These are phyloP conservation scores for Nepenthes gracilis DNA, from an alignment of 148 eudicot genomes.

Conservation along the genomic window DNA sequence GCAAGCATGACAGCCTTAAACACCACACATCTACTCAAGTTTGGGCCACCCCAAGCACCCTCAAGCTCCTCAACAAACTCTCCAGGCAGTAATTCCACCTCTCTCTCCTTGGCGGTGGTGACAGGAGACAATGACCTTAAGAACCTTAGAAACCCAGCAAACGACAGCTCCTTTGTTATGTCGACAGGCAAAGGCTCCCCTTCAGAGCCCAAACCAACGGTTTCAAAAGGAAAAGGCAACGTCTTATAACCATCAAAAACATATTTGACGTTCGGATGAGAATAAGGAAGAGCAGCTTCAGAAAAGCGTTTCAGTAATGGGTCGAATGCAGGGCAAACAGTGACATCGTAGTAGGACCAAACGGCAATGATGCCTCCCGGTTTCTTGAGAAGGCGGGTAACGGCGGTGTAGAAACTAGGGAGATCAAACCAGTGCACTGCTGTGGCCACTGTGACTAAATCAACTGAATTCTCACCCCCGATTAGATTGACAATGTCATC, in stretches of 20 bases:
- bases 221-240: constrained; percentile 38
- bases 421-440: constrained; percentile 53
- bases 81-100: constrained; percentile 30
- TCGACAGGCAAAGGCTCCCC: constrained; percentile 25
- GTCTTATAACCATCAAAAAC: constrained; percentile 27
- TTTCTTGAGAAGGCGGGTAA: too few relatives aligned
- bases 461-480: too few relatives aligned
- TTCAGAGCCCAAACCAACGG: constrained; percentile 28
- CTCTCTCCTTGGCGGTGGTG: constrained; percentile 29
- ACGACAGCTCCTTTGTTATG: constrained; percentile 24
- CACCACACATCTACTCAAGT: constrained; percentile 17
- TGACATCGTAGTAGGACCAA: constrained; percentile 32
- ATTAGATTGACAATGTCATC: constrained; percentile 7
- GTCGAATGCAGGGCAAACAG: constrained; percentile 27
- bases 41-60: constrained; percentile 38
- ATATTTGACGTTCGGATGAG: constrained; percentile 18
- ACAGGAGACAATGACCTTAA: constrained; percentile 33
- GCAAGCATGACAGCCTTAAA: constrained; percentile 37
- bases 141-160: constrained; percentile 25
- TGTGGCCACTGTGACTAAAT: constrained; percentile 31
- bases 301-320: constrained; percentile 14
- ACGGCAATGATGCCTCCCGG: constrained; percentile 38
- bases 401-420: constrained; percentile 22
- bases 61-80: constrained; percentile 24
- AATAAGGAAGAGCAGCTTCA: constrained; percentile 18